Conservation (phyloP, 192 early-diverging fungal species). For the Backusella luteola region DNA sequence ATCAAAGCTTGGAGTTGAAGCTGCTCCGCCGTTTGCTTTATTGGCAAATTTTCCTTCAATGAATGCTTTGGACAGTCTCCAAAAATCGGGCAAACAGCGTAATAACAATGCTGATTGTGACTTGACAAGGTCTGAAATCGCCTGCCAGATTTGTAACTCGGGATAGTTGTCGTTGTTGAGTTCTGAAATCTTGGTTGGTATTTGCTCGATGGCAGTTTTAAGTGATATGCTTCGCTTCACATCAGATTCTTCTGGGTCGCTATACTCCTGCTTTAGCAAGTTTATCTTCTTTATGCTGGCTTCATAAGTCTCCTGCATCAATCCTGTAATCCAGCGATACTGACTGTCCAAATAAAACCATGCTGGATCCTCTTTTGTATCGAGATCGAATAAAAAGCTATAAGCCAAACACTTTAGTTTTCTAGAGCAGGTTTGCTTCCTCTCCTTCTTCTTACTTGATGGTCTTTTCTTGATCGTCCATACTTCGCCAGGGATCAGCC, state of each 20-base stretch:
- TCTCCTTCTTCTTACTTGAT: conserved; percentile 58
- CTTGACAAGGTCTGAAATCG: conserved; percentile 66
- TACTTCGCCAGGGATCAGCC: conserved; percentile 68
- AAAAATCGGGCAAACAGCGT: conserved; percentile 85
- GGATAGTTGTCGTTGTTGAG: conserved; percentile 49
- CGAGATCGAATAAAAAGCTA: conserved; percentile 71
- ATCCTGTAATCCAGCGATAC: conserved; percentile 81
- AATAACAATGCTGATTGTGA: conserved; percentile 73
- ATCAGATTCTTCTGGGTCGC: conserved; percentile 17
- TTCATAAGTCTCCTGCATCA: conserved; percentile 68
- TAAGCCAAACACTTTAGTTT: not conserved
- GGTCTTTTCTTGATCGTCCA: conserved; percentile 88
- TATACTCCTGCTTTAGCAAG: conserved; percentile 26
- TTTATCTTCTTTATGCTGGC: conserved; percentile 50
- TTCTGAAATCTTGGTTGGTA: conserved; percentile 32
- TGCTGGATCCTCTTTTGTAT: conserved; percentile 84
- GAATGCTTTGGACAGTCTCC: conserved; percentile 84
- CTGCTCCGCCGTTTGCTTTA: conserved; percentile 24
- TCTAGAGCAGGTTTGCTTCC: not conserved
- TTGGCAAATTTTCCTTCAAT: conserved; percentile 82
- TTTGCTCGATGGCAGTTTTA: conserved; percentile 35
- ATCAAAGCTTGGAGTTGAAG: not conserved
- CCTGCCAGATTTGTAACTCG: conserved; percentile 72
- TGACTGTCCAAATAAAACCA: conserved; percentile 87
- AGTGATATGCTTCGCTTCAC: conserved; percentile 25